Conservation (phyloP, 1,284 basidiomycete genomes). For the Ceraceosorus bombacis region DNA sequence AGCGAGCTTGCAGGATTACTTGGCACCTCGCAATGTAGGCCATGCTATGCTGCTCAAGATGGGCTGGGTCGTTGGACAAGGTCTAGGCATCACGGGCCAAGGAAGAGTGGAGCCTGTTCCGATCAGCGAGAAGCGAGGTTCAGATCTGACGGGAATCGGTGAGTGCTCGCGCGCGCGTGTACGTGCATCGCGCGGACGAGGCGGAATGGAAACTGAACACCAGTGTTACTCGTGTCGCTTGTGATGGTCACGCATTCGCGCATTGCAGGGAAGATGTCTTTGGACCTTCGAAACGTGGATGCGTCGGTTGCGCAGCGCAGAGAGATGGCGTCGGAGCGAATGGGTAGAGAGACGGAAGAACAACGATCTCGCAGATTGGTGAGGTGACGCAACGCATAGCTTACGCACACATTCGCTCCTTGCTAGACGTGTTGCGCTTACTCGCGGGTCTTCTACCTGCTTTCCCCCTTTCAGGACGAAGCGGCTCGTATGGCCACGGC, state of each 20-base stretch:
- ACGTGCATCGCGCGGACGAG: too few relatives aligned
- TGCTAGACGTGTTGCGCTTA: neutral
- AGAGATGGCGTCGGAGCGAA: constrained; percentile 2
- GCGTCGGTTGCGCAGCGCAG: neutral
- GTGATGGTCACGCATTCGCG: too few relatives aligned
- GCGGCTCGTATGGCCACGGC: neutral
- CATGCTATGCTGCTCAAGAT: constrained; percentile 5
- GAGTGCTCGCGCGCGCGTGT: neutral
- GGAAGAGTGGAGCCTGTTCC: constrained; percentile 11
- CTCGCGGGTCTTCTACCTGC: too few relatives aligned
- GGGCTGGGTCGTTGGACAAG: constrained; percentile 10
- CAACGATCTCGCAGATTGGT: neutral
- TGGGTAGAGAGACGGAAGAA: constrained; percentile 4
- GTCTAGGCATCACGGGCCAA: constrained; percentile 6
- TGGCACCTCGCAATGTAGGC: constrained; percentile 6
- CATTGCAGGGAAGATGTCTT: constrained; percentile 2
- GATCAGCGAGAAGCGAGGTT: constrained; percentile 14
- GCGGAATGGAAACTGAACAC: too few relatives aligned
- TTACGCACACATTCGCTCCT: neutral
- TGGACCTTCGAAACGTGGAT: neutral
- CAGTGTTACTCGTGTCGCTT: too few relatives aligned
- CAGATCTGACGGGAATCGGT: constrained; percentile 10
- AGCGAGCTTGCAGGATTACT: neutral
- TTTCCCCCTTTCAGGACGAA: neutral
- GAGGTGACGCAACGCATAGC: neutral